Evolutionary conservation across 768 basidiomycete species (phyloP).

Genomic region (Pleurotus pulmonarius): DNA sequence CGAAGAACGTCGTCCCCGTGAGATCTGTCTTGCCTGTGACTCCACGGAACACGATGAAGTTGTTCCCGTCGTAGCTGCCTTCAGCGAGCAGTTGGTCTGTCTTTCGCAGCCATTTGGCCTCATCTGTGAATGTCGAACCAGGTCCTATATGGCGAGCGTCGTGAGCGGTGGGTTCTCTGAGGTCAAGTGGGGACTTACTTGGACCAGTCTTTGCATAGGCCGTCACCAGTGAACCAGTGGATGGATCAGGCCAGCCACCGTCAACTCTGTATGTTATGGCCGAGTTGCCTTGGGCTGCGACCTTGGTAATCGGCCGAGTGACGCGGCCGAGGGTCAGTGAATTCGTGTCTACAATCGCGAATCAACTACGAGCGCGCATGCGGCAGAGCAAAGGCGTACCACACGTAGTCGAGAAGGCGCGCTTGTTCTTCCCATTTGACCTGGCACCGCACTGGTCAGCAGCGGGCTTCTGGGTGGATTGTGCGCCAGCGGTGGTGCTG

Average conservation of each 20-base stretch:
- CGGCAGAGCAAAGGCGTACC: not conserved
- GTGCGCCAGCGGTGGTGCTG: too few relatives aligned
- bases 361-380: too few relatives aligned
- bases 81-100: not conserved
- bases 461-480: too few relatives aligned
- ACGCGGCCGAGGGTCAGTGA: not conserved
- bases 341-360: not conserved
- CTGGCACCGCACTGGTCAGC: too few relatives aligned
- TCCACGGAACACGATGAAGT: not conserved
- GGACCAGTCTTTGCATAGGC: slow-evolving; percentile 3
- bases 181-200: not conserved
- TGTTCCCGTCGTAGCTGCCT: not conserved
- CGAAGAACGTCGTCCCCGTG: not conserved
- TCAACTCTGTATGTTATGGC: not conserved
- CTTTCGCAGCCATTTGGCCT: not conserved
- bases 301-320: not conserved
- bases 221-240: not conserved
- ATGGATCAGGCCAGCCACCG: not conserved
- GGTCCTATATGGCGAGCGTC: not conserved
- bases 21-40: not conserved
- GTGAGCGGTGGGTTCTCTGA: not conserved
- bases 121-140: not conserved
- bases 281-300: not conserved
- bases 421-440: not conserved
- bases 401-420: not conserved